phyloP scores from a whole-genome alignment of 179 eudicot species.

The Silene coronaria region DNA sequence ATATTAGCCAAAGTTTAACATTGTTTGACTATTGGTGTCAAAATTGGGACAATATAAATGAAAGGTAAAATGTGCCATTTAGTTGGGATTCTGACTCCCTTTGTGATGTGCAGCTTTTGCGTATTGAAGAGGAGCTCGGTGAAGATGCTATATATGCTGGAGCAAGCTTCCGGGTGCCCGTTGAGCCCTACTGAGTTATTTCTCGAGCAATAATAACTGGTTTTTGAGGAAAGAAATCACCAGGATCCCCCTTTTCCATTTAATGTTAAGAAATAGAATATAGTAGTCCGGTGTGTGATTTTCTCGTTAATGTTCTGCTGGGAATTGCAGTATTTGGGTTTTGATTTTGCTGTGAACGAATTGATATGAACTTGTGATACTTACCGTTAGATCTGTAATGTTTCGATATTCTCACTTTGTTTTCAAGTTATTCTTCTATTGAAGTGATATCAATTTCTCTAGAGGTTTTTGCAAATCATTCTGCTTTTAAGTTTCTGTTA shows the following conservation, averaged over 20 bases:
- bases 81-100: neutral
- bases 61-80: neutral
- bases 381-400: neutral
- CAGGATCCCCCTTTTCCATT: constrained; percentile 4
- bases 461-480: neutral
- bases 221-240: constrained; percentile 2
- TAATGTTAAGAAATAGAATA: constrained; percentile 16
- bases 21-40: neutral
- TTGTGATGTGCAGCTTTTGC: constrained; percentile 48
- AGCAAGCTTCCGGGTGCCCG: constrained; percentile 68
- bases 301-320: constrained; percentile 16
- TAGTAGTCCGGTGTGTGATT: constrained; percentile 6
- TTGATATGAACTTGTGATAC: neutral
- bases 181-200: constrained; percentile 61
- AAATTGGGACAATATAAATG: too few species aligned
- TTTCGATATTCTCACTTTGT: neutral
- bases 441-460: neutral
- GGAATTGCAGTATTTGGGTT: neutral
- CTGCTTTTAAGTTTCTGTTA: neutral
- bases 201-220: neutral
- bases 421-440: neutral
- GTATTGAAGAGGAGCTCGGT: constrained; percentile 90
- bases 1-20: neutral
- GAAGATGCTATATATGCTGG: constrained; percentile 81
- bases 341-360: neutral